Base-by-base conservation (phyloP, 169 alveolate species). In the Plasmodium relictum region DNA sequence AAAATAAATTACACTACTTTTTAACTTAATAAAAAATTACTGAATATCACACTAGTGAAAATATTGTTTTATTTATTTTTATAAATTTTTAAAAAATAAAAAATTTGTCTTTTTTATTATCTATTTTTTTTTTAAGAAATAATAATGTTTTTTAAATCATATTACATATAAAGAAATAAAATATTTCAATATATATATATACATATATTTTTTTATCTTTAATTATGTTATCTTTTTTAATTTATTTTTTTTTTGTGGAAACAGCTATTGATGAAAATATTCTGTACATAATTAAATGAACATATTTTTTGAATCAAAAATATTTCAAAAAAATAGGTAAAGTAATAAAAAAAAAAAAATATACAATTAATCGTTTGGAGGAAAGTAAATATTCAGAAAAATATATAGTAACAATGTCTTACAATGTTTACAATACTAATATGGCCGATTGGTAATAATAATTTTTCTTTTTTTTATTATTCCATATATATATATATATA, bases 391-490 rank as follows among this genome's bases (percentile, higher is more conserved):
- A 61, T 41, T 37, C 52, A 37, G 18, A 66, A 26, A 78, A 12
- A 24, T 41, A 42, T 45, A 50, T 16, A 54, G 76, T 12, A 63
- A 78, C 78, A 50, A 78, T 78, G 89, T 45, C 89, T 26, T 78
- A 78, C 76, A 78, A 78, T 78, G 89, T 78, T 39, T 45, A 58
- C 89, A 78, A 78, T 48, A 63, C 76, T 31, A 78, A 65, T 26
- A 63, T 78, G 89, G 59, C 89, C 63, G 89, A 78, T 18, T 78
- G 76, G 89, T 78, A 65, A 78, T 66, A 20, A 24, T 70, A 10
- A 41, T 39, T n/a, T 54, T 24, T 41, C 18, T 70, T 70, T 26
- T 2, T 20, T 61, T 24, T 37, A 61, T 22, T 8, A 22, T 18
- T 61, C 16, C 24, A 3, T 61, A 18, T 61, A 61, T 61, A 8